Base-by-base conservation (phyloP, 345 rosid species). In the Theobroma cacao region DNA sequence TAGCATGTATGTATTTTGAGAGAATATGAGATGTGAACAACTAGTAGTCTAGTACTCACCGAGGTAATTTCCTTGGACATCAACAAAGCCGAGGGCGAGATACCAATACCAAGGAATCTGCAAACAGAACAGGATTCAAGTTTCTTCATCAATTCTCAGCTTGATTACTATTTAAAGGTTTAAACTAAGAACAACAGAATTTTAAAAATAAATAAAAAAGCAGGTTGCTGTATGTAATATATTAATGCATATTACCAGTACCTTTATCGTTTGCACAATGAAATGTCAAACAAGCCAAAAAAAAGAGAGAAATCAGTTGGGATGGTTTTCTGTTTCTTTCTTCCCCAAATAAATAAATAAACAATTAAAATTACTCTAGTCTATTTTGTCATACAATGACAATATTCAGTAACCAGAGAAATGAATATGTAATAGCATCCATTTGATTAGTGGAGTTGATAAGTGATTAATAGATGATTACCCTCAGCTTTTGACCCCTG, bases 61-160 rank as follows among this genome's bases (percentile, higher is more conserved):
- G 69, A 88, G 89, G 80, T 75, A 88, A 77, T 82, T 89, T 45
- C 89, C 95, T 81, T 89, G 90, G 53, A 89, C 93, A 78, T 91
- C 93, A 79, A 86, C 79, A 72, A 86, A 85, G 43, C 89, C 90
- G 36, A 91, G 72, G 45, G 88, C 87, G 22, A 88, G 91, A 85
- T 88, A 89, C 91, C 90, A 89, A 60, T 88, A 87, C 92, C 89
- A 89, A 75, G 86, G 66, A 78, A 89, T 65, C 92, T 89, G 82
- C 78, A 80, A 59, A 66, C 8, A 7, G n/a, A 3, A 59, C 38
- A 70, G 28, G 7, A 33, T 18, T 75, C 68, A 69, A 64, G 18
- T 61, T 24, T 17, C 63, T 41, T 14, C 31, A 66, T 12, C 30
- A 66, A 66, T 69, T 69, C 38, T 50, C 34, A 26, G n/a, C 10